Base-by-base conservation (phyloP, 1,139 yeast genomes). In the Candida neerlandica region DNA sequence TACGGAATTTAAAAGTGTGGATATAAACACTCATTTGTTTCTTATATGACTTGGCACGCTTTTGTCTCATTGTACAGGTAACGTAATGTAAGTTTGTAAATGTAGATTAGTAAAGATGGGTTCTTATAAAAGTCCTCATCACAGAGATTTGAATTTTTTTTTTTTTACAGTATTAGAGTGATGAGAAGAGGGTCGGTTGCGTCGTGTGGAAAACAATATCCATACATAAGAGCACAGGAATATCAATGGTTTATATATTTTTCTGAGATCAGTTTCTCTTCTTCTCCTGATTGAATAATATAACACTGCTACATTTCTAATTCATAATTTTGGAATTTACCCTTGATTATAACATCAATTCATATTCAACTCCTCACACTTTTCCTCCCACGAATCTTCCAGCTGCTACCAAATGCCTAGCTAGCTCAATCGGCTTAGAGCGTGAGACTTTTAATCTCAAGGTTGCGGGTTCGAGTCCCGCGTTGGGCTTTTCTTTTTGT, bases 21-120 rank as follows among this genome's bases (percentile, higher is more conserved):
- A 82, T 80, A 62, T 90, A 87, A 49, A 89, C 86, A 59, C 84
- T 81, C 88, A 94, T 87, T 65, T 89, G 97, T 74, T 92, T 94
- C 66, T 92, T 85, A 70, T 95, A 94, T 2, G 96, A 80, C 68
- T 94, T 94, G 48, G 97, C 96, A 67, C 99, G 80, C 69, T 92
- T 92, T 69, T 92, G 97, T 77, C 96, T 90, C 99, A 94, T 94
- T 27, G 12, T 45, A 18, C 18, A 29, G n/a, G n/a, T n/a, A n/a
- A n/a, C n/a, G 11, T 21, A 35, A 7, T 11, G 26, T 3, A 35
- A 40, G 26, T 42, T 3, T 33, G 27, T 35, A 21, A 9, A 19
- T 37, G 27, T 12, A 4, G 41, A 37, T 19, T 21, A 19, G 9
- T 21, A 37, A 12, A 16, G 44, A 37, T 43, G 40, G 40, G 41